Conservation (phyloP, 2,329 filamentous ascomycete genomes). For the Zymoseptoria ardabiliae region DNA sequence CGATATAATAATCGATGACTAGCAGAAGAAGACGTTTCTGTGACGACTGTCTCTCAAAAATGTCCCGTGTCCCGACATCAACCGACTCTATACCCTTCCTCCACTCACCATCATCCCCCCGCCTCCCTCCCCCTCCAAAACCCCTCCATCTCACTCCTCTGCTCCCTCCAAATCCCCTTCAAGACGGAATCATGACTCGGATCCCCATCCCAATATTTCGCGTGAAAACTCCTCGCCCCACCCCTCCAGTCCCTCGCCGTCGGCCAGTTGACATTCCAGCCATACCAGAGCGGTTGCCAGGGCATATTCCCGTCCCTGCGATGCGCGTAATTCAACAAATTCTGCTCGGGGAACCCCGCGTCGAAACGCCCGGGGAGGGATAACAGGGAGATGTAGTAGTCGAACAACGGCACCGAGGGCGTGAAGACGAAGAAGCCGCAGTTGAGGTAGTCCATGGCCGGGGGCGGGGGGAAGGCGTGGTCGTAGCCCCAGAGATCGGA, state of each 20-base stretch:
- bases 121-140: constrained; percentile 26
- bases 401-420: constrained; percentile 28
- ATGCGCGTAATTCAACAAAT: constrained; percentile 36
- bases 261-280: constrained; percentile 36
- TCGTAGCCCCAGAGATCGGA: constrained; percentile 28
- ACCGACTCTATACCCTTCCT: too few species aligned
- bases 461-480: constrained; percentile 26
- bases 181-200: constrained; percentile 28
- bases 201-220: constrained; percentile 36
- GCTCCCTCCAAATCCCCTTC: constrained; percentile 31
- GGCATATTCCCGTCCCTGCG: constrained; percentile 35
- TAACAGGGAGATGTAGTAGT: constrained; percentile 32
- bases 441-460: constrained; percentile 27
- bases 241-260: constrained; percentile 31
- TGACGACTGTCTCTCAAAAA: too few species aligned
- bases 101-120: too few species aligned
- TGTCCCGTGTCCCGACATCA: too few species aligned
- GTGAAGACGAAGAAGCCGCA: constrained; percentile 35
- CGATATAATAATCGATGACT: too few species aligned
- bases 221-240: constrained; percentile 33
- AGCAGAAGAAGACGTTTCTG: too few species aligned
- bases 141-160: constrained; percentile 32
- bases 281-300: constrained; percentile 33
- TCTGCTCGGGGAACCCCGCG: constrained; percentile 32
- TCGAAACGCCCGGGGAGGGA: constrained; percentile 29